Conservation (phyloP, 1,139 yeast species). For the Hemisphaericaspora subhashii region DNA sequence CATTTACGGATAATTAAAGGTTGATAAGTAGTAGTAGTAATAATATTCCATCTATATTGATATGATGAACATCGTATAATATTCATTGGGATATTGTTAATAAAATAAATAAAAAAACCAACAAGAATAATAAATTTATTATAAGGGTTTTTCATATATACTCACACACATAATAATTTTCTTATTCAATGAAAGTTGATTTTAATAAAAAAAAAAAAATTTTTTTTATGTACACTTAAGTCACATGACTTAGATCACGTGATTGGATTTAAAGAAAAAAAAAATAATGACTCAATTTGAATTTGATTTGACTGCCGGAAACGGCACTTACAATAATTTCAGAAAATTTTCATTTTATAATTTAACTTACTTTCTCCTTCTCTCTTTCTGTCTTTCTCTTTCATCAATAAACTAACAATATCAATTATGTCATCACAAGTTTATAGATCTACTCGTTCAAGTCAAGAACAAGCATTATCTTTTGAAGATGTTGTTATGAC, state of each 20-base stretch:
- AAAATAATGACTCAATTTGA: no score
- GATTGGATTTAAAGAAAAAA: no score
- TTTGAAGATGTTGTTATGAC: slow-evolving; percentile 93
- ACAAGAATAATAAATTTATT: not conserved
- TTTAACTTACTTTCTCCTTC: slow-evolving; percentile 5
- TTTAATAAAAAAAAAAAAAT: not conserved
- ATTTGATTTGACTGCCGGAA: no score
- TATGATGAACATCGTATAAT: slow-evolving; percentile 2
- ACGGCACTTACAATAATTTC: no score
- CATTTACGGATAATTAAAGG: slow-evolving; percentile 3
- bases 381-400: not conserved
- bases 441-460: slow-evolving; percentile 87
- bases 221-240: not conserved
- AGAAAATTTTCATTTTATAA: no score
- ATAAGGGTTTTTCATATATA: no score
- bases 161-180: no score
- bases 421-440: slow-evolving; percentile 39
- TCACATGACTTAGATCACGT: slow-evolving; percentile 1
- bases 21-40: not conserved
- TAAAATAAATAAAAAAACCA: not conserved
- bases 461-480: slow-evolving; percentile 52
- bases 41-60: slow-evolving; percentile 4
- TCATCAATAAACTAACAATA: not conserved
- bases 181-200: no score
- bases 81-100: not conserved